These are phyloP conservation scores for Trypanosoma lewisi DNA, from an alignment of 208 protist genomes.

Conservation along the genomic window DNA sequence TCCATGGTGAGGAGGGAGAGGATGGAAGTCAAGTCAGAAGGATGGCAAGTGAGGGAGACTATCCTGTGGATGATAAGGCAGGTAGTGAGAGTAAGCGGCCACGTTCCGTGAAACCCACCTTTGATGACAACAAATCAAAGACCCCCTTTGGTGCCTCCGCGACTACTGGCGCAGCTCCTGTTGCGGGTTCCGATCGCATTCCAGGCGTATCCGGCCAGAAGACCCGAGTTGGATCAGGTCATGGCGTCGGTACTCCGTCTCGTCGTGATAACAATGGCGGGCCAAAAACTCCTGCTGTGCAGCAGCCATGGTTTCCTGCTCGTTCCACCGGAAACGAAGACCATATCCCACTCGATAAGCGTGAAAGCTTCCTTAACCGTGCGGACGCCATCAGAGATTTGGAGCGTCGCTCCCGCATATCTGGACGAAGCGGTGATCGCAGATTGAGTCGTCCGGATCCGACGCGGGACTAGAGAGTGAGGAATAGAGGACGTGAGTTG, in stretches of 20 bases:
- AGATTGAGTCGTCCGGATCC: background rate
- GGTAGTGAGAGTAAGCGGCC: no score
- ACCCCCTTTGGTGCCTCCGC: no score
- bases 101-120: no score
- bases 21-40: no score
- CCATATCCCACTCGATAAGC: constrained; percentile 76
- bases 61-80: no score
- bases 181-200: no score
- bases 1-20: no score
- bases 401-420: constrained; percentile 47
- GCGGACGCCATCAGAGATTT: constrained; percentile 66
- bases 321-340: constrained; percentile 39
- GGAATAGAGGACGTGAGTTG: background rate
- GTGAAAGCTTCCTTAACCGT: constrained; percentile 49
- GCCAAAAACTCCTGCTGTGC: constrained; percentile 9
- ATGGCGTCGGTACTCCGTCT: background rate
- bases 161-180: no score
- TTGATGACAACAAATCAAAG: no score
- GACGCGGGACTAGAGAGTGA: background rate
- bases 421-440: constrained; percentile 32
- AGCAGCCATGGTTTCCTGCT: constrained; percentile 71
- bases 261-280: background rate
- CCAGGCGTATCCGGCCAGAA: no score
- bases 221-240: background rate
- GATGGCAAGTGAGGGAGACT: no score